Evolutionary conservation across 2,329 filamentous ascomycete species (phyloP).

Genomic region (Phoma sp.): DNA sequence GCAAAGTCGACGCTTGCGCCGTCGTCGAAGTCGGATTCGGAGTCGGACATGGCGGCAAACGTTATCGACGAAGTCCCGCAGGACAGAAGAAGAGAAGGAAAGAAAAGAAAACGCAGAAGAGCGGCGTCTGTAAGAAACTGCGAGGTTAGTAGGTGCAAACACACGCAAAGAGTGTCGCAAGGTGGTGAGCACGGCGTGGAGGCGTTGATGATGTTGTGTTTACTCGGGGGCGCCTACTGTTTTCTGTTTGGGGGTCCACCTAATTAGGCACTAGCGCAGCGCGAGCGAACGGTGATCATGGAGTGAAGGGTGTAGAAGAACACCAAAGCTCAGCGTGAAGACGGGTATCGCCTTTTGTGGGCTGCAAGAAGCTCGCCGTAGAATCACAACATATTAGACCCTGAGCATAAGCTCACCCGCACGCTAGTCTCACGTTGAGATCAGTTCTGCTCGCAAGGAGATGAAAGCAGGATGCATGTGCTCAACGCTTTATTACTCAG

Average conservation of each 20-base stretch:
- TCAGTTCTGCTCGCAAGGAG: too few relatives aligned
- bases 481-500: too few relatives aligned
- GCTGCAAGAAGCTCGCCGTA: too few relatives aligned
- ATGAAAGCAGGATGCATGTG: too few relatives aligned
- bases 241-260: slow-evolving; percentile 19
- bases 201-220: slow-evolving; percentile 14
- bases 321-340: neutral
- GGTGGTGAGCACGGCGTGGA: slow-evolving; percentile 5
- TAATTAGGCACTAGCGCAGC: slow-evolving; percentile 5
- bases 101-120: slow-evolving; percentile 12
- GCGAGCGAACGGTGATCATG: slow-evolving; percentile 2
- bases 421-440: too few relatives aligned
- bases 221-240: slow-evolving; percentile 14
- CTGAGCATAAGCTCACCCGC: too few relatives aligned
- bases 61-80: slow-evolving; percentile 34
- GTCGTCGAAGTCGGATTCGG: slow-evolving; percentile 52
- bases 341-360: neutral
- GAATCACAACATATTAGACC: too few relatives aligned
- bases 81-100: slow-evolving; percentile 21
- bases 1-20: slow-evolving; percentile 54
- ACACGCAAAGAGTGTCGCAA: slow-evolving; percentile 11
- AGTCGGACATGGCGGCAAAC: slow-evolving; percentile 50
- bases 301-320: neutral
- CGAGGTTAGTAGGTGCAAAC: slow-evolving; percentile 7
- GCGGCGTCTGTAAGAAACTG: neutral